phyloP scores from a whole-genome alignment of 2,329 filamentous ascomycete species.

The Epichloe baconii region DNA sequence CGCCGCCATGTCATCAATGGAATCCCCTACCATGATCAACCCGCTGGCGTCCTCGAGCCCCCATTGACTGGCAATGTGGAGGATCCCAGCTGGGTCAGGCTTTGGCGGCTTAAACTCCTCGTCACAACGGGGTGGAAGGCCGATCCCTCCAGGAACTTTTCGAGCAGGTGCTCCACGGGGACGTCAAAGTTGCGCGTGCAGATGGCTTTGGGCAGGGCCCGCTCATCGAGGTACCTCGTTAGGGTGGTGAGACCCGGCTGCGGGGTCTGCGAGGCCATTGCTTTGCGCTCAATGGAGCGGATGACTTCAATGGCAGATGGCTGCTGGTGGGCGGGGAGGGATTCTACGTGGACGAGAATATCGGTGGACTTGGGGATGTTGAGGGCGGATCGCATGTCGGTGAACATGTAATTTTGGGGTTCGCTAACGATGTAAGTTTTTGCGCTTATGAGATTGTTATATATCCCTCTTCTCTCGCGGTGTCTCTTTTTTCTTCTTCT shows the following conservation, averaged over 20 bases:
- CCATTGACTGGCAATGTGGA: slow-evolving; percentile 75
- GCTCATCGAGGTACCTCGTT: slow-evolving; percentile 68
- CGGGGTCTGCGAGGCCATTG: slow-evolving; percentile 68
- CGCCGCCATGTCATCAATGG: slow-evolving; percentile 85
- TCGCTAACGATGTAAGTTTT: slow-evolving; percentile 36
- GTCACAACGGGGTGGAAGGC: slow-evolving; percentile 72
- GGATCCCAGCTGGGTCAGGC: slow-evolving; percentile 73
- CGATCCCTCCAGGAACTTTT: slow-evolving; percentile 54
- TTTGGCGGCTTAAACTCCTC: slow-evolving; percentile 75
- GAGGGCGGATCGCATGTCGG: slow-evolving; percentile 66
- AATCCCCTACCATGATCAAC: slow-evolving; percentile 61
- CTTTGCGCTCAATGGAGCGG: slow-evolving; percentile 63
- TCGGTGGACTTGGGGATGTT: slow-evolving; percentile 60
- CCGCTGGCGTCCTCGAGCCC: slow-evolving; percentile 38
- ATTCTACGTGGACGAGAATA: slow-evolving; percentile 80
- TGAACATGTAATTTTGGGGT: slow-evolving; percentile 94
- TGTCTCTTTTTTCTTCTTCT: rapidly evolving
- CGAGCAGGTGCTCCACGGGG: slow-evolving; percentile 61
- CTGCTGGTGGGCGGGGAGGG: slow-evolving; percentile 48
- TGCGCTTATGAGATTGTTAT: no score
- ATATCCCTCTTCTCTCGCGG: no score
- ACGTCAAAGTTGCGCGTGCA: slow-evolving; percentile 89
- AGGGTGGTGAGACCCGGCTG: slow-evolving; percentile 67
- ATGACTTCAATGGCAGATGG: slow-evolving; percentile 58
- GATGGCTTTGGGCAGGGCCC: slow-evolving; percentile 61